These are phyloP conservation scores for Paxillus involutus DNA, from an alignment of 768 basidiomycete genomes.

Conservation along the genomic window DNA sequence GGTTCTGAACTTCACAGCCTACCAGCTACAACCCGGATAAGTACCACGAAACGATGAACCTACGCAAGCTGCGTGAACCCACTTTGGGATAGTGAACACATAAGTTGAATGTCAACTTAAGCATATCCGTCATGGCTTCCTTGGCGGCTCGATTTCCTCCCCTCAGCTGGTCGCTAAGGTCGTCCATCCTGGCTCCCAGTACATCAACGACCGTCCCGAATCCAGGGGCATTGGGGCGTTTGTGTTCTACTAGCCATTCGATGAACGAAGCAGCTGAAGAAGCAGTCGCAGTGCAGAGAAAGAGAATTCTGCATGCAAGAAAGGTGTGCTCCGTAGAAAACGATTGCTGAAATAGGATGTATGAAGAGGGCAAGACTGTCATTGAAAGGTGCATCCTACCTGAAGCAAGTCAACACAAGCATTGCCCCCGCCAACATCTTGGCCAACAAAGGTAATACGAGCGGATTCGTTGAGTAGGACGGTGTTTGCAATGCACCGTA, in stretches of 20 bases:
- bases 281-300: constrained; percentile 63
- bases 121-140: constrained; percentile 78
- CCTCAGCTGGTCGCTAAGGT: constrained; percentile 48
- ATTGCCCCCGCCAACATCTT: constrained; percentile 65
- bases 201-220: constrained; percentile 58
- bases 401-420: constrained; percentile 56
- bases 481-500: constrained; percentile 79
- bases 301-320: constrained; percentile 74
- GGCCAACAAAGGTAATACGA: constrained; percentile 53
- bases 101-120: constrained; percentile 85
- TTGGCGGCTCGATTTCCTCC: constrained; percentile 41
- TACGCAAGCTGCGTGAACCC: neutral
- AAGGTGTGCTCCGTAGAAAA: constrained; percentile 63
- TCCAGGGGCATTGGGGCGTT: constrained; percentile 43
- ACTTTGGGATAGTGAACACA: constrained; percentile 82
- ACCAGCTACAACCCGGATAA: constrained; percentile 29
- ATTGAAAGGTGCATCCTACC: constrained; percentile 36
- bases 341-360: constrained; percentile 50
- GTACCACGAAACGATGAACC: neutral
- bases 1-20: constrained; percentile 44
- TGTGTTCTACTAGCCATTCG: constrained; percentile 62
- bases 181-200: constrained; percentile 59
- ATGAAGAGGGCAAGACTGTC: constrained; percentile 3
- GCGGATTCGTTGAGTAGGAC: constrained; percentile 67
- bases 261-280: constrained; percentile 47